Conservation (phyloP, 2,329 filamentous ascomycete genomes). For the Aspergillus sp. region DNA sequence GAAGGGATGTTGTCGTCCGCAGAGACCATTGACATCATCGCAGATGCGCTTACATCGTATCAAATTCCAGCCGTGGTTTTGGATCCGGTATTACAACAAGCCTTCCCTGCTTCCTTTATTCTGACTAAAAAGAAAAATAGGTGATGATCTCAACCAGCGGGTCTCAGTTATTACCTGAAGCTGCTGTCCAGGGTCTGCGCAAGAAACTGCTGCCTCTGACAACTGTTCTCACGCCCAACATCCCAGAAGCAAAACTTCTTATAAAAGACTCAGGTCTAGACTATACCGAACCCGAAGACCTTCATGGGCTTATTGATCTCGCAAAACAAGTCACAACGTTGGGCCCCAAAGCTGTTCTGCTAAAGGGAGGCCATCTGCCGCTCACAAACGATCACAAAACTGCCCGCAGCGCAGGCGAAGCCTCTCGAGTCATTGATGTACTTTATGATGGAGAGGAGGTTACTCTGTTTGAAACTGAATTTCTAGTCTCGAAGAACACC, state of each 20-base stretch:
- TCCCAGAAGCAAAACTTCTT: slow-evolving; percentile 48
- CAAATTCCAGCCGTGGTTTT: slow-evolving; percentile 62
- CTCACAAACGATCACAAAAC: slow-evolving; percentile 63
- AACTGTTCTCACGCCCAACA: slow-evolving; percentile 49
- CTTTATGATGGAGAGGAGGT: slow-evolving; percentile 63
- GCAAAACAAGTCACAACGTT: slow-evolving; percentile 65
- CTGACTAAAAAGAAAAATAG: slow-evolving; percentile 45
- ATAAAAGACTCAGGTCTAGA: slow-evolving; percentile 41
- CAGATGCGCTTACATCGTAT: slow-evolving; percentile 61
- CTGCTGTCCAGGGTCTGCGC: slow-evolving; percentile 42
- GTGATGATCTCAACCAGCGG: slow-evolving; percentile 73
- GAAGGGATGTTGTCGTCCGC: slow-evolving; percentile 79
- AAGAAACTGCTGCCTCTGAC: slow-evolving; percentile 44
- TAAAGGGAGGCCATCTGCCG: slow-evolving; percentile 91
- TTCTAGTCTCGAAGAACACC: slow-evolving; percentile 73
- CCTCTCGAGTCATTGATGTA: slow-evolving; percentile 71
- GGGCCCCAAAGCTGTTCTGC: slow-evolving; percentile 75
- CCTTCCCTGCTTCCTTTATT: neutral
- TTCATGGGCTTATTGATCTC: slow-evolving; percentile 67
- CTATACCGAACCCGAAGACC: slow-evolving; percentile 50
- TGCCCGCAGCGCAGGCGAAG: slow-evolving; percentile 60
- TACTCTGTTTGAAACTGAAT: slow-evolving; percentile 67
- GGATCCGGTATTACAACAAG: slow-evolving; percentile 64
- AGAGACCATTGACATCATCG: slow-evolving; percentile 68
- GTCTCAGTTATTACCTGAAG: slow-evolving; percentile 45